Percentiles rank a stretch among this genome's conserved stretches.
phyloP scores from a whole-genome alignment of 1,284 basidiomycete species.

The Apiotrichum mycotoxinovorans region DNA sequence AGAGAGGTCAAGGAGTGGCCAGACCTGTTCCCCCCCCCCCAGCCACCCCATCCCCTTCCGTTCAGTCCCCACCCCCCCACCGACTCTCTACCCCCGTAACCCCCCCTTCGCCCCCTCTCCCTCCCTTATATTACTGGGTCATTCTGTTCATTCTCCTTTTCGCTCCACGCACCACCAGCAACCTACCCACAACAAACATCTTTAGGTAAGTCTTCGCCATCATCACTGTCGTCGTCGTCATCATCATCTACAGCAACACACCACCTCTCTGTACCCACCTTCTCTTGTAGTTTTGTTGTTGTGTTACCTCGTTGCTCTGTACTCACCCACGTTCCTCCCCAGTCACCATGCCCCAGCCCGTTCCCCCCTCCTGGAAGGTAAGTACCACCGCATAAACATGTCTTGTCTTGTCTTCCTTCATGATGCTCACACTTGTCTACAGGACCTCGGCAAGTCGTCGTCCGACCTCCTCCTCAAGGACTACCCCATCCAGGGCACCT shows the following conservation, averaged over 20 bases:
- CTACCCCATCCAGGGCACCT: constrained; percentile 75
- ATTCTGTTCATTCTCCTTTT: neutral
- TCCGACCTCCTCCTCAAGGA: constrained; percentile 92
- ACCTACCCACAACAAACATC: neutral
- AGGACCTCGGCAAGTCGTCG: constrained; percentile 97
- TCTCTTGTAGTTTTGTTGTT: neutral
- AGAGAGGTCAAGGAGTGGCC: too few species aligned
- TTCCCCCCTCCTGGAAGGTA: constrained; percentile 91
- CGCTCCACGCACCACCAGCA: neutral
- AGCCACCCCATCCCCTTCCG: too few species aligned
- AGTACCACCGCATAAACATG: constrained; percentile 16
- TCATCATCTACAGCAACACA: too few species aligned
- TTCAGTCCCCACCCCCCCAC: neutral
- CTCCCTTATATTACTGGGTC: neutral
- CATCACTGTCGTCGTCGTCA: neutral
- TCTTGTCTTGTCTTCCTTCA: constrained; percentile 1
- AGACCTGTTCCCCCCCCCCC: neutral
- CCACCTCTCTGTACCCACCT: too few species aligned
- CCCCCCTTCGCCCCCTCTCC: neutral
- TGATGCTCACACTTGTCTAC: constrained; percentile 5
- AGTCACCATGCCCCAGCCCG: constrained; percentile 71
- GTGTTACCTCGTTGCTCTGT: neutral
- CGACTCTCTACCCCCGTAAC: too few species aligned
- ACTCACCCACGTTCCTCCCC: constrained; percentile 1
- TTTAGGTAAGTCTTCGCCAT: neutral